Conservation (phyloP, 345 rosid genomes). For the Stellera chamaejasme region DNA sequence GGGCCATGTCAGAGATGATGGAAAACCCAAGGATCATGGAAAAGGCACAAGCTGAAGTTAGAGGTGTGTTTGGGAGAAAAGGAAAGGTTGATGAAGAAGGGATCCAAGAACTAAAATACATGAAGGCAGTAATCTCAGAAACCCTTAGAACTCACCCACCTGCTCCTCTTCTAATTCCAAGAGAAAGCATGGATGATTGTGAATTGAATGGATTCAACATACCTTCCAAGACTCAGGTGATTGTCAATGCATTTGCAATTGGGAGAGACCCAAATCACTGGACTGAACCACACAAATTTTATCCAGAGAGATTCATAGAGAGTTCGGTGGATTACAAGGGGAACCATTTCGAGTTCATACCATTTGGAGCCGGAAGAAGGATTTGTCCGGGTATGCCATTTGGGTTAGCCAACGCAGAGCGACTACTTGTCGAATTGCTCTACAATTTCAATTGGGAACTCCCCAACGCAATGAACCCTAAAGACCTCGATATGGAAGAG, state of each 20-base stretch:
- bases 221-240: slow-evolving; percentile 1
- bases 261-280: neutral
- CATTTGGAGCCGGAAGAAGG: slow-evolving; percentile 1
- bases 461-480: neutral
- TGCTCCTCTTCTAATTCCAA: slow-evolving; percentile 1
- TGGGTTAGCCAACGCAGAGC: neutral
- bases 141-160: neutral
- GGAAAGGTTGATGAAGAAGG: neutral
- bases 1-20: slow-evolving; percentile 6
- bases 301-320: neutral
- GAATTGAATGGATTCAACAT: slow-evolving; percentile 7
- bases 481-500: neutral
- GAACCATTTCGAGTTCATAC: neutral
- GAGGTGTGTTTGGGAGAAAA: neutral
- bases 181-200: slow-evolving; percentile 6
- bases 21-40: neutral
- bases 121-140: slow-evolving; percentile 7
- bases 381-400: neutral
- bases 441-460: neutral
- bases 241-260: neutral
- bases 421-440: neutral
- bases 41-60: slow-evolving; percentile 4
- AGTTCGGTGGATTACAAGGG: neutral
- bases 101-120: neutral
- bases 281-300: neutral